Evolutionary conservation across 2,329 filamentous ascomycete genomes (phyloP), one percentile per base, ranked within the genome.

Genomic region (Epichloe gansuensis): DNA sequence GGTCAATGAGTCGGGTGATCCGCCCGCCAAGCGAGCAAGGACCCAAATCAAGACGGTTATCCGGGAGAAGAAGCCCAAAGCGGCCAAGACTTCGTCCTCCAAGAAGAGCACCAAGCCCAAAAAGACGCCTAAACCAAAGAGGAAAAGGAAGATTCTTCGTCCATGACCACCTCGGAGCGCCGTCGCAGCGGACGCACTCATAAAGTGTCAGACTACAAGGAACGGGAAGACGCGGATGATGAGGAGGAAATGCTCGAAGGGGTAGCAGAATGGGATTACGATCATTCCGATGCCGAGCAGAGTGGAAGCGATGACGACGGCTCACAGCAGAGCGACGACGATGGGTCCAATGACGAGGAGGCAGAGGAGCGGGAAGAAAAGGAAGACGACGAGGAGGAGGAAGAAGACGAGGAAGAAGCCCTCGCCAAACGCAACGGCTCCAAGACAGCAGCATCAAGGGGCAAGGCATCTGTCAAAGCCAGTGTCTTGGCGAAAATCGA

Each of bases 161-260:
- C 59, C 13, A 51, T 72, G 17, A 60, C 72, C 15, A 56, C 65
- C 35, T 67, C 71, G 2, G 75, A 81, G 57, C 75, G 79, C 39
- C 73, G 79, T 45, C 77, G 77, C 37, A 82, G 78, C 59, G 73
- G 77, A n/a, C 75, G 79, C 48, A 64, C 72, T 5, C 70, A 69
- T 56, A 71, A 67, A 48, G 65, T 68, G 15, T 75, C 76, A 5
- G 64, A 70, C 38, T 82, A 82, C 57, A 71, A 73, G 23, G 79
- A 82, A 62, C 74, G 78, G 35, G 76, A 80, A 52, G 77, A 77
- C 11, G 72, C 73, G 11, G 77, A 78, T 48, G 79, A 82, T 54
- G 78, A 82, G 55, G 73, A 78, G 57, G 79, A 82, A 62, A 82
- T 82, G 79, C 67, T 80, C 25, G 73, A 79, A 46, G 79, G 79